These are phyloP conservation scores for Aspergillus sergii DNA, from an alignment of 2,329 filamentous ascomycete species.

Conservation along the genomic window DNA sequence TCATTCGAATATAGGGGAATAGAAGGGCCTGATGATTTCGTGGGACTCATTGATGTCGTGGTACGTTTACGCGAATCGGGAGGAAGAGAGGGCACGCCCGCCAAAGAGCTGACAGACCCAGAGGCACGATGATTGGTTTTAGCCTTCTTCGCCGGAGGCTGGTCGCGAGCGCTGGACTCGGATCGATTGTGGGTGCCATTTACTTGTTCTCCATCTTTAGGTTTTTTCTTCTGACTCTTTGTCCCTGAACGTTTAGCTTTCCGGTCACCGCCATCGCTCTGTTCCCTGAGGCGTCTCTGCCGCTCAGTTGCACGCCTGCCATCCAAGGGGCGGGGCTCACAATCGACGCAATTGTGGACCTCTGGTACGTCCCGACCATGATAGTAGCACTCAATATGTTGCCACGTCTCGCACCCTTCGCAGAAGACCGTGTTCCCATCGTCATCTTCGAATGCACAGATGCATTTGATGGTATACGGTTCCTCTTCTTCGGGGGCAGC, in stretches of 20 bases:
- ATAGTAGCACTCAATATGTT: constrained; percentile 97
- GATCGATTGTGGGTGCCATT: constrained; percentile 61
- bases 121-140: constrained; percentile 82
- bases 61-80: constrained; percentile 65
- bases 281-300: constrained; percentile 64
- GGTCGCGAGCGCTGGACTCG: constrained; percentile 55
- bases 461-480: constrained; percentile 92
- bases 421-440: constrained; percentile 98
- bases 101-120: constrained; percentile 72
- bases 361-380: constrained; percentile 72
- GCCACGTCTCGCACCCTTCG: constrained; percentile 95
- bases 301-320: constrained; percentile 73
- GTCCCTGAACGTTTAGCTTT: constrained; percentile 73
- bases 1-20: constrained; percentile 72
- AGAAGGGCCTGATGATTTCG: constrained; percentile 63
- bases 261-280: constrained; percentile 64
- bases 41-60: constrained; percentile 69
- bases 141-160: constrained; percentile 71
- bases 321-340: constrained; percentile 76
- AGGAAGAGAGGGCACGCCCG: constrained; percentile 65
- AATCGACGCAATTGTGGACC: constrained; percentile 87
- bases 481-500: constrained; percentile 48
- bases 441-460: constrained; percentile 90
- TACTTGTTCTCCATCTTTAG: constrained; percentile 60
- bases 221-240: constrained; percentile 87